Evolutionary conservation across 2,329 filamentous ascomycete species (phyloP).

Genomic region (Arthroderma uncinatum): DNA sequence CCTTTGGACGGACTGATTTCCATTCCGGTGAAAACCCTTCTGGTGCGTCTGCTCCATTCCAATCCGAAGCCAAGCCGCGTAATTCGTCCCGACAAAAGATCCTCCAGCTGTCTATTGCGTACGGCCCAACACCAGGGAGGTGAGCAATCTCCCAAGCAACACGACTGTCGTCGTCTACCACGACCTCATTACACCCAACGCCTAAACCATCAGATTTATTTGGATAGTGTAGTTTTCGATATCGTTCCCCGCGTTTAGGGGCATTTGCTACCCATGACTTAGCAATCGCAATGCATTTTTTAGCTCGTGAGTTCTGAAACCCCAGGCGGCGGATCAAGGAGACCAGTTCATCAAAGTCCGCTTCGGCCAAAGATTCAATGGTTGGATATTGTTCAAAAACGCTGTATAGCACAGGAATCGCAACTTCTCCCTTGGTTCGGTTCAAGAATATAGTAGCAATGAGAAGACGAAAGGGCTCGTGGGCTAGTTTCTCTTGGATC

Average conservation of each 20-base stretch:
- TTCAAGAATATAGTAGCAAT: conserved; percentile 78
- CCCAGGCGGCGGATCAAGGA: conserved; percentile 59
- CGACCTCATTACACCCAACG: conserved; percentile 37
- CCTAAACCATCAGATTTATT: conserved; percentile 39
- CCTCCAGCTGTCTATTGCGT: conserved; percentile 80
- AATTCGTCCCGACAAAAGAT: conserved; percentile 82
- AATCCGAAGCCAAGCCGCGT: conserved; percentile 53
- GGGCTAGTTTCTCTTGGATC: conserved; percentile 67
- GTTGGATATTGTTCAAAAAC: conserved; percentile 60
- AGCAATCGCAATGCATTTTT: conserved; percentile 59
- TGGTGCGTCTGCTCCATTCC: conserved; percentile 48
- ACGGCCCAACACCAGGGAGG: conserved; percentile 63
- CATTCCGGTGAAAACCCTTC: conserved; percentile 66
- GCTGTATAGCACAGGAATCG: conserved; percentile 62
- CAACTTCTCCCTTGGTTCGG: conserved; percentile 60
- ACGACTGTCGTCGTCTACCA: conserved; percentile 40
- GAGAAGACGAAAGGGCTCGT: conserved; percentile 67
- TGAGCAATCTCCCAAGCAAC: conserved; percentile 75
- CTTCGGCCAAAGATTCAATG: conserved; percentile 49
- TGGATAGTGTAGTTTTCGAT: conserved; percentile 48
- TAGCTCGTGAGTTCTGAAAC: conserved; percentile 56
- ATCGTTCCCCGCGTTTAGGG: conserved; percentile 49
- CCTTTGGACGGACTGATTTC: conserved; percentile 70
- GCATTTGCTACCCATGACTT: conserved; percentile 54
- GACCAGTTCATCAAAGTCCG: conserved; percentile 46